phyloP scores from a whole-genome alignment of 1,139 yeast species.

The Pichia terricola region DNA sequence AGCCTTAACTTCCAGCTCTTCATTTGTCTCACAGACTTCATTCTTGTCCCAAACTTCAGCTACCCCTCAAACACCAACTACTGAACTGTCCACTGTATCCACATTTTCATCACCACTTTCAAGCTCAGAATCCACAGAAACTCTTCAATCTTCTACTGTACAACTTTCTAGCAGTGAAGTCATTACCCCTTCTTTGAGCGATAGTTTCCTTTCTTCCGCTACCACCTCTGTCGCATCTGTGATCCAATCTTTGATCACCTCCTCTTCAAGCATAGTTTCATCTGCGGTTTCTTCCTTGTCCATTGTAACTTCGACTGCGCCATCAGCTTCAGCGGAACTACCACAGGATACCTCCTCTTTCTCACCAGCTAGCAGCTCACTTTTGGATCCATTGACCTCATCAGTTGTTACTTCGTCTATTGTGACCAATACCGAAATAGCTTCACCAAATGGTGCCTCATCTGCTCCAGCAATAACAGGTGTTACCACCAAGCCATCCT shows the following conservation, averaged over 20 bases:
- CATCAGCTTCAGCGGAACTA: background rate
- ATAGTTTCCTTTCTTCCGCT: background rate
- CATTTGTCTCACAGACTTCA: no score
- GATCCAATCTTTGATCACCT: background rate
- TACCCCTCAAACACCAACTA: no score
- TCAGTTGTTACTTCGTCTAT: slow-evolving; percentile 3
- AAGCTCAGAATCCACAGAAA: no score
- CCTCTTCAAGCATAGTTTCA: no score
- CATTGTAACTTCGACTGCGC: background rate
- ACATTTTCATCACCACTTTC: no score
- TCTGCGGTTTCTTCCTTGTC: background rate
- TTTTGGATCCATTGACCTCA: background rate
- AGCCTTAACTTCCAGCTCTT: no score
- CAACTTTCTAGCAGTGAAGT: no score
- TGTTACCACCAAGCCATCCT: background rate
- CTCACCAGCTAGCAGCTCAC: background rate
- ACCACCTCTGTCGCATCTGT: background rate
- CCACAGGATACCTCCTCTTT: background rate
- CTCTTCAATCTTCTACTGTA: no score
- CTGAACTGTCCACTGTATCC: no score
- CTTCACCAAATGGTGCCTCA: background rate
- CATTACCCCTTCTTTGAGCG: no score
- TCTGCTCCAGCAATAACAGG: background rate
- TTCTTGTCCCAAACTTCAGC: no score
- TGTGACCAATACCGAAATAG: background rate